Evolutionary conservation across 192 early-diverging fungal species (phyloP), one percentile per base, ranked within the genome.

Genomic region (Umbelopsis isabellina): DNA sequence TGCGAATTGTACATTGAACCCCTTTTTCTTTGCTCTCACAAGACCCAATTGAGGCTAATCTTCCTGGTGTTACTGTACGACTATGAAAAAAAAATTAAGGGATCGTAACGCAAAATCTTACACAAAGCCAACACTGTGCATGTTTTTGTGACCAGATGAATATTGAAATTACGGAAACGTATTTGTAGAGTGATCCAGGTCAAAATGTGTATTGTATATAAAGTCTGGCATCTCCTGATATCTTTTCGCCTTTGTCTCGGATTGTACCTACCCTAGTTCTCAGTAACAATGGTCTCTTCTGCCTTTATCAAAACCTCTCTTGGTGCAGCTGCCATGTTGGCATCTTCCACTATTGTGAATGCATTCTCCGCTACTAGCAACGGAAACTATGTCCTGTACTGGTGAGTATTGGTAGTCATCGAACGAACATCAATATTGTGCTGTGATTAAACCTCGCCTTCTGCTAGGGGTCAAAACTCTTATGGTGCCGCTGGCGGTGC

Each of bases 401-500:
- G 65, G 65, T 61, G 30, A 61, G 55, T 6, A 41, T 41, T 9
- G 7, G 37, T 61, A 30, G 37, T 61, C 27, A 18, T 35, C 27
- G 8, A 13, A 27, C 3, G 27, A 11, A 23, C 3, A 5, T 37
- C 23, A 13, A 61, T 41, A 1, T 41, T 41, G 10, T 0, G 37
- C 6, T 41, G 37, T 51, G 2, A 51, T 25, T 46, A 47, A 27
- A 66, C 1, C 15, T 23, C 30, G 20, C 23, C 22, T 30, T 22
- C 18, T 66, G 5, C 7, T 44, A 46, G 46, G 65, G 45, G 15
- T 25, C 78, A 80, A 69, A 88, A 87, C 75, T 86, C 83, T 44
- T 83, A 80, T 51, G 88, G 85, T 11, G 79, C 72, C 9, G 58
- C 83, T 67, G 48, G 85, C 69, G 76, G 75, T 65, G 71, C 79